Conservation (phyloP, 495 filamentous ascomycete species). For the Ramalina peruviana region DNA sequence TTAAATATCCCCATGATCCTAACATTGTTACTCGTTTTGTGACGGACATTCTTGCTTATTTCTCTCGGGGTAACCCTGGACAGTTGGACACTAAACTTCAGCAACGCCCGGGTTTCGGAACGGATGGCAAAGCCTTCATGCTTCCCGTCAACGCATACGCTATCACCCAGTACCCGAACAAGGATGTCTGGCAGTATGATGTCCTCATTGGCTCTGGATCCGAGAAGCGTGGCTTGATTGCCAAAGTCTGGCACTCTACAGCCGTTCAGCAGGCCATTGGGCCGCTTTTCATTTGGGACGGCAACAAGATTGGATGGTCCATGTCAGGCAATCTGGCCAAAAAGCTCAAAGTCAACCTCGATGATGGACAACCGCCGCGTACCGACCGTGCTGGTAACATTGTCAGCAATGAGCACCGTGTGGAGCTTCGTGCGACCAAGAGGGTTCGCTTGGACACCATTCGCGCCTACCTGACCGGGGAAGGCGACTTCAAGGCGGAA, state of each 20-base stretch:
- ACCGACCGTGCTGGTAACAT: conserved; percentile 15
- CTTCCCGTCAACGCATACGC: conserved; percentile 63
- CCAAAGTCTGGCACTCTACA: conserved; percentile 58
- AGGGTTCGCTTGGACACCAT: conserved; percentile 52
- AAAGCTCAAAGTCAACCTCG: conserved; percentile 48
- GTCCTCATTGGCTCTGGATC: conserved; percentile 48
- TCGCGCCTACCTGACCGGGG: conserved; percentile 45
- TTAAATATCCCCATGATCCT: not conserved
- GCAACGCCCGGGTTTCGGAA: conserved; percentile 40
- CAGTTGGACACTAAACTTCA: conserved; percentile 21
- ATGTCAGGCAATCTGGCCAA: too few relatives aligned
- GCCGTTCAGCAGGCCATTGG: conserved; percentile 39
- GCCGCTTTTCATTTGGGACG: conserved; percentile 58
- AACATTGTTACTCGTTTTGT: not conserved
- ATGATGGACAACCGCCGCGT: conserved; percentile 34
- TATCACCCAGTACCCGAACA: conserved; percentile 38
- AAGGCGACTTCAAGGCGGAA: conserved; percentile 41
- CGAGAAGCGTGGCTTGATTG: conserved; percentile 49
- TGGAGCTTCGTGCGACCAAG: conserved; percentile 42
- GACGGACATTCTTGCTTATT: not conserved
- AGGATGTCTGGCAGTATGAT: conserved; percentile 68
- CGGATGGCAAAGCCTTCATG: conserved; percentile 39
- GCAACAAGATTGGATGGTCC: conserved; percentile 63
- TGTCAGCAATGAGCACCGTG: conserved; percentile 34
- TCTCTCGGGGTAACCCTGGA: not conserved